Evolutionary conservation across 768 basidiomycete species (phyloP).

Genomic region (Cyathus striatus): DNA sequence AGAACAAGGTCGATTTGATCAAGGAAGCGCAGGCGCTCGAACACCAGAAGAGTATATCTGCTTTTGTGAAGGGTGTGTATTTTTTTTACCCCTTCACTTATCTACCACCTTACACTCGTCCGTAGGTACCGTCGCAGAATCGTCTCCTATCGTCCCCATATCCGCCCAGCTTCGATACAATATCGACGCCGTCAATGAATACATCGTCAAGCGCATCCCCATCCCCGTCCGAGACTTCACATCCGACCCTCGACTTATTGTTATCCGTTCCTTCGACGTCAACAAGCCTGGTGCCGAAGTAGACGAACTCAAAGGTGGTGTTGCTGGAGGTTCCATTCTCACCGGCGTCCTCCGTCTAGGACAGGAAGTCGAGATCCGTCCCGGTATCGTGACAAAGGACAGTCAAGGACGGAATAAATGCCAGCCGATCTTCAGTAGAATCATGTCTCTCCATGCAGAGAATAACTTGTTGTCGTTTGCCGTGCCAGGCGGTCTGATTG

Average conservation of each 20-base stretch:
- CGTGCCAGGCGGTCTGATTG: conserved; percentile 95
- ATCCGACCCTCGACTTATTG: conserved; percentile 88
- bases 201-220: conserved; percentile 95
- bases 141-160: conserved; percentile 97
- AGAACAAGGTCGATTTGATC: conserved; percentile 98
- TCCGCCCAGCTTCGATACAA: conserved; percentile 99
- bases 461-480: conserved; percentile 92
- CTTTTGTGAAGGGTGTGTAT: conserved; percentile 85
- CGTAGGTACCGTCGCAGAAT: conserved; percentile 93
- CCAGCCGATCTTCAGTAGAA: conserved; percentile 87
- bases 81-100: not conserved
- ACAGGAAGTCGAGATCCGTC: conserved; percentile 93
- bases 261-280: conserved; percentile 99
- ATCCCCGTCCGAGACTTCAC: conserved; percentile 92
- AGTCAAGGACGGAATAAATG: conserved; percentile 84
- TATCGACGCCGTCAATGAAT: conserved; percentile 98
- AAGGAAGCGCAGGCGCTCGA: conserved; percentile 92
- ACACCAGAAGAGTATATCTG: conserved; percentile 92
- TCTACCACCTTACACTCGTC: not conserved
- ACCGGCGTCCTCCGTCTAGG: conserved; percentile 88
- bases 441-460: conserved; percentile 92
- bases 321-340: conserved; percentile 95
- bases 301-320: conserved; percentile 95
- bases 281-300: conserved; percentile 99
- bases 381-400: conserved; percentile 96